Evolutionary conservation across 345 rosid species (phyloP).

Genomic region (Salix udensis): DNA sequence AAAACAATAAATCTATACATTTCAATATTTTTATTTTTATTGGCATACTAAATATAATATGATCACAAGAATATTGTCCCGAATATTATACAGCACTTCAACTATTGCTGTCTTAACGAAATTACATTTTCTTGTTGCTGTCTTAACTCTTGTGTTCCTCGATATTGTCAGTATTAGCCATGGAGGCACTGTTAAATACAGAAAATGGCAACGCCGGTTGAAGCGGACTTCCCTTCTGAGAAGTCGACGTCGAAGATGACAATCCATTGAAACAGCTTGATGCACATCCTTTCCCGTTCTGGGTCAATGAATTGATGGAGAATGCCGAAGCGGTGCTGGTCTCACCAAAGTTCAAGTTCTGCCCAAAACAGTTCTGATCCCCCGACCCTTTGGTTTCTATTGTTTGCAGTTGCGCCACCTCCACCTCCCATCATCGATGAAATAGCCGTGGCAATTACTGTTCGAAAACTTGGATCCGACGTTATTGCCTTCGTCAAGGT

Average conservation of each 20-base stretch:
- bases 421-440: conserved; percentile 57
- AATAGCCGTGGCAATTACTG: conserved; percentile 49
- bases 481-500: conserved; percentile 61
- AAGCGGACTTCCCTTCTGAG: conserved; percentile 25
- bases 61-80: too few species aligned
- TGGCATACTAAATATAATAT: too few species aligned
- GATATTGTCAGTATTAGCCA: conserved; percentile 20
- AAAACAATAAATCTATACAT: too few species aligned
- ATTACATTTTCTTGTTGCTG: background rate
- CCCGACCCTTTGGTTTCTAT: background rate
- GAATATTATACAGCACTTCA: too few species aligned
- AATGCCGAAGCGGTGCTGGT: conserved; percentile 7
- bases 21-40: too few species aligned
- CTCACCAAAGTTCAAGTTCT: conserved; percentile 18
- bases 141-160: conserved; percentile 43
- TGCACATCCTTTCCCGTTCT: conserved; percentile 43
- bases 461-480: conserved; percentile 59
- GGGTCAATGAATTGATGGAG: conserved; percentile 22
- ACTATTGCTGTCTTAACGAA: conserved; percentile 11
- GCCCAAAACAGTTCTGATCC: conserved; percentile 9
- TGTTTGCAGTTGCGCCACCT: conserved; percentile 12
- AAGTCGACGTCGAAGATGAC: conserved; percentile 36
- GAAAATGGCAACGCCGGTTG: conserved; percentile 43
- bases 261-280: conserved; percentile 45
- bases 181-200: conserved; percentile 40